A percentile compares a stretch with the other conserved stretches of the same genome.
These are phyloP conservation scores for Cicer cuneatum DNA, from an alignment of 306 rosid species.

Conservation along the genomic window DNA sequence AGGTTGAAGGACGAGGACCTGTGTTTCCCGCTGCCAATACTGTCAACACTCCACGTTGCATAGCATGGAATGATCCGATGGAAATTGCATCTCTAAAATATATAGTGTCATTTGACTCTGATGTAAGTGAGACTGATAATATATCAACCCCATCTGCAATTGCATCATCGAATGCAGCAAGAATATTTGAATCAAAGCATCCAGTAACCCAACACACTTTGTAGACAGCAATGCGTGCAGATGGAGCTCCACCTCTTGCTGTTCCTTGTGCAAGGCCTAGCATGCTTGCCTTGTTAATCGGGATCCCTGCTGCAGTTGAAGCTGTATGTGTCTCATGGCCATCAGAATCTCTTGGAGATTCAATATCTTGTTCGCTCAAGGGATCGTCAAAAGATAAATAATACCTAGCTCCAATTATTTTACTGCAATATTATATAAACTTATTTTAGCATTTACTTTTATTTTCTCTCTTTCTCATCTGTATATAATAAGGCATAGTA, in stretches of 20 bases:
- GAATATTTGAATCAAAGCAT: constrained; percentile 45
- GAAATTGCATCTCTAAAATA: constrained; percentile 38
- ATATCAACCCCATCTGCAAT: constrained; percentile 69
- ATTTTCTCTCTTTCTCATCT: background rate
- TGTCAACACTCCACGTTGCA: constrained; percentile 52
- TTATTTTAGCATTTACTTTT: background rate
- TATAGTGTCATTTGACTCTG: background rate
- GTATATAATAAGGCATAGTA: no score
- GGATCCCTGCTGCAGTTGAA: constrained; percentile 58
- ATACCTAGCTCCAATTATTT: background rate
- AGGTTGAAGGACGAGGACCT: constrained; percentile 34
- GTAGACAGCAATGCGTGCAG: constrained; percentile 62
- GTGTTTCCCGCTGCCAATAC: constrained; percentile 47
- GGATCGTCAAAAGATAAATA: background rate
- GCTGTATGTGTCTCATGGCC: constrained; percentile 67
- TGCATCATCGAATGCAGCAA: constrained; percentile 68
- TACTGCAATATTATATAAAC: background rate
- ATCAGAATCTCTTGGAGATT: constrained; percentile 45
- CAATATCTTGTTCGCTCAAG: background rate
- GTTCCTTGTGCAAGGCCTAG: constrained; percentile 54
- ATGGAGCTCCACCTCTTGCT: constrained; percentile 57
- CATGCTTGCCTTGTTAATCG: constrained; percentile 49
- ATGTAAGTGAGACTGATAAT: constrained; percentile 52
- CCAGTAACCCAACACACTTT: constrained; percentile 56
- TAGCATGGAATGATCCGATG: constrained; percentile 63